Evolutionary conservation across 2,329 filamentous ascomycete genomes (phyloP).

Genomic region (Colletotrichum zoysiae): DNA sequence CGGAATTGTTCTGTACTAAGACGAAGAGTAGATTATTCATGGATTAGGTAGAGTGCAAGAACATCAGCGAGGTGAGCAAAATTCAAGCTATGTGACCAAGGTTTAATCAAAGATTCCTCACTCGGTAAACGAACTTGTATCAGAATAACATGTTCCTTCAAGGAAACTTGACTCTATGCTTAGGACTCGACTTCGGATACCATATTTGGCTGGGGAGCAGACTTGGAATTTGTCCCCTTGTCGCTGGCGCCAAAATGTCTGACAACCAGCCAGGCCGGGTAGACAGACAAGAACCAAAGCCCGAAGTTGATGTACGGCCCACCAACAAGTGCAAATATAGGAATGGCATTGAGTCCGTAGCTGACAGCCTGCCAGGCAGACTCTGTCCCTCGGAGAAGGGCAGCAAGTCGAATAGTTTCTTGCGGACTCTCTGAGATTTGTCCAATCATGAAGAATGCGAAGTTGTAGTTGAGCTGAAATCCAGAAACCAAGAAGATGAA

Average conservation of each 20-base stretch:
- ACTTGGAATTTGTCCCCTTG: constrained; percentile 7
- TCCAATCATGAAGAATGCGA: constrained; percentile 75
- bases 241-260: constrained; percentile 1
- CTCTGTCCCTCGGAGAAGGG: constrained; percentile 74
- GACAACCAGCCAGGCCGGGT: constrained; percentile 72
- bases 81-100: rapidly evolving
- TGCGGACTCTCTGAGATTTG: constrained; percentile 70
- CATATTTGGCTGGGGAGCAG: constrained; percentile 5
- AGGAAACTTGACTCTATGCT: not conserved
- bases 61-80: not conserved
- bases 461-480: constrained; percentile 80
- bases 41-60: too few species aligned
- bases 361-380: constrained; percentile 77
- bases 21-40: too few species aligned
- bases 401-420: constrained; percentile 74
- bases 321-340: constrained; percentile 71
- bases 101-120: not conserved
- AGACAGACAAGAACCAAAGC: constrained; percentile 71
- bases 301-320: constrained; percentile 76
- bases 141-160: not conserved
- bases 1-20: not conserved
- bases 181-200: not conserved
- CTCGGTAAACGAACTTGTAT: not conserved
- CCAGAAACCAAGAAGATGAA: constrained; percentile 73
- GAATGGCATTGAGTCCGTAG: constrained; percentile 72